Evolutionary conservation across 2,329 filamentous ascomycete genomes (phyloP).

Genomic region (Beauveria sp.): DNA sequence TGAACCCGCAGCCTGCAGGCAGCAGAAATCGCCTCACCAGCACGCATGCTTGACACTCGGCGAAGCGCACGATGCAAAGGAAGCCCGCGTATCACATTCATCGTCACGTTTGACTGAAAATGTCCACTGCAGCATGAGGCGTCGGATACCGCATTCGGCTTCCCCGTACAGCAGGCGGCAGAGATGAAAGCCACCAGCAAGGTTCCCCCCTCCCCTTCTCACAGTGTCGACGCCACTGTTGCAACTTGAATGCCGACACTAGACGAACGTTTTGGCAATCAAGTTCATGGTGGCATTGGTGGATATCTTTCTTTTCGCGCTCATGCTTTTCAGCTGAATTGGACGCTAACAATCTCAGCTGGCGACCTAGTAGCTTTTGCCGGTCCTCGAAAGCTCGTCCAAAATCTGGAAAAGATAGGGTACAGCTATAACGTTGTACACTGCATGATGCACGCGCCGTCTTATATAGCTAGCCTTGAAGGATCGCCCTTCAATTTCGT

Average conservation of each 20-base stretch:
- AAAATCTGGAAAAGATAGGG: neutral
- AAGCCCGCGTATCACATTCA: neutral
- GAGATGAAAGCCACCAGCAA: no score
- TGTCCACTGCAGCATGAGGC: neutral
- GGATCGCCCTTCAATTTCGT: neutral
- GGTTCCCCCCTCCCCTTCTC: no score
- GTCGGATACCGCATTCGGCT: neutral
- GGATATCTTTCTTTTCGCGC: neutral
- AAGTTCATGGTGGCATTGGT: neutral
- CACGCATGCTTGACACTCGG: neutral
- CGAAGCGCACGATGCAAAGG: neutral
- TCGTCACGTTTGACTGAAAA: neutral
- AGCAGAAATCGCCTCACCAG: neutral
- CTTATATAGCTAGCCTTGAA: neutral
- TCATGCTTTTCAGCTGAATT: neutral
- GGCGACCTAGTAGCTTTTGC: neutral
- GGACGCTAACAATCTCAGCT: neutral
- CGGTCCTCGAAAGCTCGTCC: no score
- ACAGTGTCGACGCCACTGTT: no score
- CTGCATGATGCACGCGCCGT: neutral
- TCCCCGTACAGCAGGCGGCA: no score
- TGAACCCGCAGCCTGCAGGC: neutral
- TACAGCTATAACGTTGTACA: neutral
- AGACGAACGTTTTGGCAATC: no score
- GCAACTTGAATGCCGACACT: no score